phyloP scores from a whole-genome alignment of 2,329 filamentous ascomycete species.

The Neoscytalidium dimidiatum region DNA sequence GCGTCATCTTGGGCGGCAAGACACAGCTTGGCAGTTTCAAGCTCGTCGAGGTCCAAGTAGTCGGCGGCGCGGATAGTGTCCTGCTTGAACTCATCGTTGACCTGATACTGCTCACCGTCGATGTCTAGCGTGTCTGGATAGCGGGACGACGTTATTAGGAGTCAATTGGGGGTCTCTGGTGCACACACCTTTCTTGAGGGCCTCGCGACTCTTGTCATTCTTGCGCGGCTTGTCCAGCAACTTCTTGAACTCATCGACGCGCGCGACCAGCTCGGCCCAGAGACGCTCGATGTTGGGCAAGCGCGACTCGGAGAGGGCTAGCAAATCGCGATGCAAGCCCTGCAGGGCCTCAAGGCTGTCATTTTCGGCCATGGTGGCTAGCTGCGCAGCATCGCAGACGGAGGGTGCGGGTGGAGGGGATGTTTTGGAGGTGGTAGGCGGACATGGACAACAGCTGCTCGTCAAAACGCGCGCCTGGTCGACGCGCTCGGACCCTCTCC shows the following conservation, averaged over 20 bases:
- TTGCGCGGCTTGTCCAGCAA: constrained; percentile 75
- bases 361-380: constrained; percentile 66
- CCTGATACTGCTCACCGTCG: constrained; percentile 69
- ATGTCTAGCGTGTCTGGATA: constrained; percentile 71
- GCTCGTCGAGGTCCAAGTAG: constrained; percentile 85
- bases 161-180: not conserved
- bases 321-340: constrained; percentile 82
- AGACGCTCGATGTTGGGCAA: constrained; percentile 71
- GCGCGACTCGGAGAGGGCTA: constrained; percentile 71
- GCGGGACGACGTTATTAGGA: not conserved
- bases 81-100: constrained; percentile 89
- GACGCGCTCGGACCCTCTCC: constrained; percentile 8
- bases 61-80: constrained; percentile 80
- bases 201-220: constrained; percentile 73
- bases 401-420: not conserved
- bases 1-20: constrained; percentile 72
- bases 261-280: constrained; percentile 64
- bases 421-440: constrained; percentile 13
- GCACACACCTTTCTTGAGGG: constrained; percentile 65
- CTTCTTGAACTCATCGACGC: constrained; percentile 67
- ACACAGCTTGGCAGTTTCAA: constrained; percentile 77
- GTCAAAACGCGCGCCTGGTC: constrained; percentile 12
- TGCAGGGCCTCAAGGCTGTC: constrained; percentile 76
- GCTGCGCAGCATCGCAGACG: constrained; percentile 16
- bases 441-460: constrained; percentile 2